These are phyloP conservation scores for Phanerodontia chrysosporium DNA, from an alignment of 768 basidiomycete species.

Conservation along the genomic window DNA sequence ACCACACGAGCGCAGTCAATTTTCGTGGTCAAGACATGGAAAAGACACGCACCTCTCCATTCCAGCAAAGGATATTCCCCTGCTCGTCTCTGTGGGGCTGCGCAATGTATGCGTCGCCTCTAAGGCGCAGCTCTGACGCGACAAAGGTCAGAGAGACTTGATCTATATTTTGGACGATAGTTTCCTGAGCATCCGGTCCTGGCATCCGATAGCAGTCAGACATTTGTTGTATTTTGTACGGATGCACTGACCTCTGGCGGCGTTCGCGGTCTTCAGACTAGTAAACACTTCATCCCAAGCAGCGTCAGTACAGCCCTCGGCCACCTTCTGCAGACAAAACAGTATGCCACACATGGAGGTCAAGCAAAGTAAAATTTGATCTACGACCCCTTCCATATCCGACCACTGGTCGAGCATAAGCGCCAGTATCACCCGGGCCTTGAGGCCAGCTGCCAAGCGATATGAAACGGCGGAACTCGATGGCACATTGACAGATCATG, in stretches of 20 bases:
- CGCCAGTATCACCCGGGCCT: neutral
- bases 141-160: slow-evolving; percentile 48
- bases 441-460: too few species aligned
- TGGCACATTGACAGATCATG: neutral
- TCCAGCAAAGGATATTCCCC: slow-evolving; percentile 75
- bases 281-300: slow-evolving; percentile 22
- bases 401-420: neutral
- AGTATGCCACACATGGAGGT: slow-evolving; percentile 68
- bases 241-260: slow-evolving; percentile 45
- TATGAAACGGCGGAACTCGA: too few species aligned
- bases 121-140: slow-evolving; percentile 70
- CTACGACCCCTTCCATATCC: neutral
- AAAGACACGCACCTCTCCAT: slow-evolving; percentile 61
- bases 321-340: slow-evolving; percentile 28
- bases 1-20: too few species aligned
- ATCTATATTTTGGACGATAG: slow-evolving; percentile 21
- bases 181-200: slow-evolving; percentile 67
- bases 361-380: neutral
- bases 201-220: neutral
- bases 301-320: neutral
- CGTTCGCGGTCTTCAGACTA: slow-evolving; percentile 46
- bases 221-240: neutral
- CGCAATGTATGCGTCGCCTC: slow-evolving; percentile 51
- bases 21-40: neutral
- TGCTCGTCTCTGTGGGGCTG: slow-evolving; percentile 59